These are phyloP conservation scores for Corinectria fuckeliana DNA, from an alignment of 2,329 filamentous ascomycete genomes.

Conservation along the genomic window DNA sequence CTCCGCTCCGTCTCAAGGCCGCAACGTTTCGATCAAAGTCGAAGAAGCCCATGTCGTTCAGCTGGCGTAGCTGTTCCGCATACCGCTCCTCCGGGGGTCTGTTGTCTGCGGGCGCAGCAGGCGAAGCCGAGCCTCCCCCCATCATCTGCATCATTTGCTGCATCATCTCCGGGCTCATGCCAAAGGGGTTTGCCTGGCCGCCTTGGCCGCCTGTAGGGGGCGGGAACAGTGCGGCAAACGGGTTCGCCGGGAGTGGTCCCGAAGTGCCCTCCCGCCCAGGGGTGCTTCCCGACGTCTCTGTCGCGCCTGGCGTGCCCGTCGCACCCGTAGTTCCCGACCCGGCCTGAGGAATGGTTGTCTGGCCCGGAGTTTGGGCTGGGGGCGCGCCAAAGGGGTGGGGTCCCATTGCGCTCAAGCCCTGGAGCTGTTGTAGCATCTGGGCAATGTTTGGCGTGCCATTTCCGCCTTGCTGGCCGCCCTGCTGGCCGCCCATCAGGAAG, in stretches of 20 bases:
- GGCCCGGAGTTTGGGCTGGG: slow-evolving; percentile 21
- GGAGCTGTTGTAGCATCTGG: slow-evolving; percentile 39
- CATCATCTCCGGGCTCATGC: slow-evolving; percentile 61
- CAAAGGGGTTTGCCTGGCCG: slow-evolving; percentile 49
- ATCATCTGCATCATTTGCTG: slow-evolving; percentile 62
- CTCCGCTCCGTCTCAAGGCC: slow-evolving; percentile 85
- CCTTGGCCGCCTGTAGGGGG: slow-evolving; percentile 35
- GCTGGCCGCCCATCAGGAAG: slow-evolving; percentile 37
- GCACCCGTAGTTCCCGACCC: slow-evolving; percentile 38
- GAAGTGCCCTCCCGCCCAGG: slow-evolving; percentile 34
- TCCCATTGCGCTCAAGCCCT: slow-evolving; percentile 38
- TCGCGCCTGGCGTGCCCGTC: slow-evolving; percentile 35
- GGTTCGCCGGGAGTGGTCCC: slow-evolving; percentile 60
- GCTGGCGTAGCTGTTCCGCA: slow-evolving; percentile 84
- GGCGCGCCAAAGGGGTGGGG: slow-evolving; percentile 46
- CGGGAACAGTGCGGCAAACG: slow-evolving; percentile 70
- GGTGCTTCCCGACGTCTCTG: slow-evolving; percentile 30
- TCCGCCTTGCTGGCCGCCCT: slow-evolving; percentile 23
- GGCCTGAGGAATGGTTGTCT: slow-evolving; percentile 39
- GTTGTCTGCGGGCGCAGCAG: slow-evolving; percentile 72
- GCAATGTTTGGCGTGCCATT: slow-evolving; percentile 20
- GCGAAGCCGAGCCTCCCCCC: slow-evolving; percentile 45
- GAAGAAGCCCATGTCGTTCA: slow-evolving; percentile 99
- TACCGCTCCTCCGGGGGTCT: slow-evolving; percentile 94
- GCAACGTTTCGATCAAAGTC: slow-evolving; percentile 94